Base-by-base conservation (phyloP, 2,329 filamentous ascomycete species). In the Pseudogymnoascus sp. region DNA sequence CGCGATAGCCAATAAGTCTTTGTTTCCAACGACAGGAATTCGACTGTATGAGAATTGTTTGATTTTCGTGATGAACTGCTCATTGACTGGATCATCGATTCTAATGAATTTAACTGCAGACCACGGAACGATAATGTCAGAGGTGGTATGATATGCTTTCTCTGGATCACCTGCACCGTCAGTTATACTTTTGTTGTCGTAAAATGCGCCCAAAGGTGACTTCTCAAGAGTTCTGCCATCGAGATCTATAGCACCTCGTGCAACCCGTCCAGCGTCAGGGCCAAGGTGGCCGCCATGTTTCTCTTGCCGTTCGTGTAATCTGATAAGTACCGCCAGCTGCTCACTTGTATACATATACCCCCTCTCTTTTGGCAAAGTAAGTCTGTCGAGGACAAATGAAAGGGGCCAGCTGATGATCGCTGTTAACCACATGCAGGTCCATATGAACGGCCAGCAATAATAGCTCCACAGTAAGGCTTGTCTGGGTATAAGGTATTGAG, bases 11-110 rank as follows among this genome's bases (percentile, higher is more conserved):
- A 35, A 2, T 22, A 59, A n/a, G 4, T 36, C 55, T 22, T 59
- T 23, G 55, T 62, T 64, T 23, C 67, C 66, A 60, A 70, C 58
- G 30, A 71, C 70, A 12, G 70, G 70, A 61, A 71, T 67, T 22
- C 70, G 66, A 39, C 68, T 71, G 33, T 67, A 70, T 22, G 67
- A 67, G 68, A 69, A 71, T 12, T 58, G 42, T 41, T 63, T 66
- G 28, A 71, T 59, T 62, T 68, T 71, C 8, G 60, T 59, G 25
- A 71, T 62, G 55, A 71, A 70, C n/a, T 60, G 61, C 9, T 61
- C 58, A 38, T 69, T 64, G 11, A 71, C 64, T 19, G 8, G 28
- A 11, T 72, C 69, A 42, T 71, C 60, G 25, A 70, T 67, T 14
- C 65, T 49, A 12, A 72, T 55, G 5, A 64, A 67, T 60, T 67